Evolutionary conservation across 768 basidiomycete species (phyloP), one percentile per base, ranked within the genome.

Genomic region (Coprinopsis sp.): DNA sequence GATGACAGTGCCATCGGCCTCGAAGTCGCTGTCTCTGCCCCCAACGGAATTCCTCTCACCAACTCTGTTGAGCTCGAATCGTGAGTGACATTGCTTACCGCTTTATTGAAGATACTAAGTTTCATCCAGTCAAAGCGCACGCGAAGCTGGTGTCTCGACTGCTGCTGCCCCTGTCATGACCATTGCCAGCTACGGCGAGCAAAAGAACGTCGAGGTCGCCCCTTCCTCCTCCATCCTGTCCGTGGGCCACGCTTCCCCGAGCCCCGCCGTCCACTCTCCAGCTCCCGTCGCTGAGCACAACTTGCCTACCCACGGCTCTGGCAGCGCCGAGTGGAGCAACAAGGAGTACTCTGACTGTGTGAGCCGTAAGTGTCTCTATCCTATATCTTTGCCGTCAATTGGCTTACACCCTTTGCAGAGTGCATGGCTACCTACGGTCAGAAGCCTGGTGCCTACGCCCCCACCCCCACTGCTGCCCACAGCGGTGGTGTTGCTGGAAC

Each of bases 261-360:
- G 25, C 23, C 11, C 34, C 34, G 11, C 34, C 18, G 34, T 37
- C 19, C 34, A 37, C 34, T 11, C 10, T 10, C 11, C 18, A 7
- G 18, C 61, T 27, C 43, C 49, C 11, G 54, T 55, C 36, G 41
- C 54, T n/a, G 39, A 48, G 33, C 64, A 18, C 67, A 68, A 49
- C n/a, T 64, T 71, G 4, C 68, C 77, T 21, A 63, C 70, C 10
- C 83, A 84, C 59, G 84, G 84, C 6, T 86, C 84, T 18, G 84
- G 84, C 49, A 70, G 63, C 52, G 66, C 68, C 34, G 77, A 67
- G 66, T 82, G 81, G 81, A 71, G 72, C 42, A 69, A 68, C 39
- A 70, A 68, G 16, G 71, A 71, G 33, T 87, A 86, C 67, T 67
- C 83, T 54, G 71, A 71, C 65, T 88, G 86, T 58, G 84, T 87